Percentiles rank a stretch among this genome's conserved stretches.
These are phyloP conservation scores for Alternaria ethzedia DNA, from an alignment of 2,329 filamentous ascomycete species.

Conservation along the genomic window DNA sequence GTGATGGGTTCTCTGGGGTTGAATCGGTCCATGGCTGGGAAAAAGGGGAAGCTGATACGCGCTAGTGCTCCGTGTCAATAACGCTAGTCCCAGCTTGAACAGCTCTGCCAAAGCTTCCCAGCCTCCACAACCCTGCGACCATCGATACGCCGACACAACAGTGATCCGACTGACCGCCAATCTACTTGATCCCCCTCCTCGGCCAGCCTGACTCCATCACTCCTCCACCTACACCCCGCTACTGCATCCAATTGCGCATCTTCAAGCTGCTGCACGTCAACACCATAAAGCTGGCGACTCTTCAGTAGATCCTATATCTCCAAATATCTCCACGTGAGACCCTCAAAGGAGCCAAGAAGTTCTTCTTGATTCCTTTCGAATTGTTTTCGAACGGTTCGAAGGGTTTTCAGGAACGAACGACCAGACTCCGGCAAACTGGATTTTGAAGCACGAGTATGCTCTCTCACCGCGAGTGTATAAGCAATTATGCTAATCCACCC, in stretches of 20 bases:
- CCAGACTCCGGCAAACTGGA: conserved; percentile 94
- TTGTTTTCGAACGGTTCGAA: conserved; percentile 59
- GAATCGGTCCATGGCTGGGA: conserved; percentile 5
- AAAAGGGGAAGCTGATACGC: conserved; percentile 34
- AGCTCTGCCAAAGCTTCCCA: conserved; percentile 30
- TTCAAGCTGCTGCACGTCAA: conserved; percentile 37
- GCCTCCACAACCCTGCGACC: conserved; percentile 23
- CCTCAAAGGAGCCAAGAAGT: conserved; percentile 54
- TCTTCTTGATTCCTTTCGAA: conserved; percentile 72
- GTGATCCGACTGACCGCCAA: conserved; percentile 36
- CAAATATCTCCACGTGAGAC: conserved; percentile 35
- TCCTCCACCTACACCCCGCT: conserved; percentile 47
- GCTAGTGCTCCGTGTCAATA: conserved; percentile 31
- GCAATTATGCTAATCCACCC: conserved; percentile 21
- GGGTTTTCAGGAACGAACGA: conserved; percentile 75
- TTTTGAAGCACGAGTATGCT: conserved; percentile 95
- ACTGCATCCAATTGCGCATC: conserved; percentile 48
- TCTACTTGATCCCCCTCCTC: conserved; percentile 45
- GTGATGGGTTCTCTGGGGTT: conserved; percentile 6
- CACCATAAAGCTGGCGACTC: conserved; percentile 41
- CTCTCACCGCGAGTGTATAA: neutral
- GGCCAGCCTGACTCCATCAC: conserved; percentile 39
- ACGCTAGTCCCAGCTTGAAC: conserved; percentile 27
- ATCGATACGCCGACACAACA: conserved; percentile 37
- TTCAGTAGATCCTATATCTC: conserved; percentile 24